Evolutionary conservation across 1,139 yeast species (phyloP).

Genomic region (Yamadazyma buinensis): DNA sequence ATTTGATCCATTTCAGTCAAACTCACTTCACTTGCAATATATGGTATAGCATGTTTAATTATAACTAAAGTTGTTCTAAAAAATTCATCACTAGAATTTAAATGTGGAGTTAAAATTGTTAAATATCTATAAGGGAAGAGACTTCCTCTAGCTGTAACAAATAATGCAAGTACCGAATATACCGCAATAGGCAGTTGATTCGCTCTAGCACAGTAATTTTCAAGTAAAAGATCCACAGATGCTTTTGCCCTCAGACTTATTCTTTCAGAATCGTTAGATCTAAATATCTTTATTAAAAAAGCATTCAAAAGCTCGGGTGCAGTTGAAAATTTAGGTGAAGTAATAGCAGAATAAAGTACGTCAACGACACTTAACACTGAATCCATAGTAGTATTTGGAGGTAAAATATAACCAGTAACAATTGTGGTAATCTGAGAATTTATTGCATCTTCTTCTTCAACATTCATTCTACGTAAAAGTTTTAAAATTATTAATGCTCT

Average conservation of each 20-base stretch:
- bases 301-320: slow-evolving; percentile 2
- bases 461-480: slow-evolving; percentile 55
- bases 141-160: slow-evolving; percentile 48
- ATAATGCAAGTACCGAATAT: slow-evolving; percentile 43
- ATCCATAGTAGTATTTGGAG: neutral
- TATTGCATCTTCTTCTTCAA: slow-evolving; percentile 59
- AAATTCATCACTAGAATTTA: slow-evolving; percentile 30
- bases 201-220: neutral
- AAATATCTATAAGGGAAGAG: slow-evolving; percentile 64
- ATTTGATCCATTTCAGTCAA: slow-evolving; percentile 48
- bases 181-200: neutral
- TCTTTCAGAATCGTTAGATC: neutral
- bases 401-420: neutral
- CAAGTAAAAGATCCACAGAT: neutral
- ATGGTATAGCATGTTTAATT: slow-evolving; percentile 46
- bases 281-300: neutral
- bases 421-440: slow-evolving; percentile 4
- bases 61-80: slow-evolving; percentile 51
- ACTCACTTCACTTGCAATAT: slow-evolving; percentile 38
- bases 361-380: slow-evolving; percentile 9
- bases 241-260: no score
- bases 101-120: slow-evolving; percentile 55
- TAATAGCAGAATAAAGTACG: slow-evolving; percentile 20
- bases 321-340: neutral
- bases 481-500: slow-evolving; percentile 45